Evolutionary conservation across 2,329 filamentous ascomycete species (phyloP).

Genomic region (Ceratocystiopsis minuta): DNA sequence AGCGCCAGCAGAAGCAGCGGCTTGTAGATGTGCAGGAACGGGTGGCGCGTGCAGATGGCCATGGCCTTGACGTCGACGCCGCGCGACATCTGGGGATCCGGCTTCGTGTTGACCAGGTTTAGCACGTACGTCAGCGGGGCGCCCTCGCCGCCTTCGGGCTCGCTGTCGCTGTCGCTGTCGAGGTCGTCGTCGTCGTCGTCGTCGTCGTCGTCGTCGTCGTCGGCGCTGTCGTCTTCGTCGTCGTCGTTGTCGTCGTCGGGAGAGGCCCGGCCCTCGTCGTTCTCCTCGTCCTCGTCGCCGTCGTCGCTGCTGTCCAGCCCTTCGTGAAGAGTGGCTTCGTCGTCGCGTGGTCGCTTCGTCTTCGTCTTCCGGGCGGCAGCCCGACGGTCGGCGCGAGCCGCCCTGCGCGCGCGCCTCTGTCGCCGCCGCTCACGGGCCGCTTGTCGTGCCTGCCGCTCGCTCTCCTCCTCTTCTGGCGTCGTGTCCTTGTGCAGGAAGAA

Average conservation of each 20-base stretch:
- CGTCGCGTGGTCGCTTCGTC: conserved; percentile 9
- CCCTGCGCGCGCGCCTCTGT: conserved; percentile 31
- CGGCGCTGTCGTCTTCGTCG: conserved; percentile 24
- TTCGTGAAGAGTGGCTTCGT: conserved; percentile 21
- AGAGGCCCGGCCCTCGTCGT: conserved; percentile 24
- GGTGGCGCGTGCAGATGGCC: conserved; percentile 95
- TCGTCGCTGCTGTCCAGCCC: conserved; percentile 20
- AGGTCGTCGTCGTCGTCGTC: conserved; percentile 30
- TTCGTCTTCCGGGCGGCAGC: too few relatives aligned
- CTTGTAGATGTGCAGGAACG: conserved; percentile 98
- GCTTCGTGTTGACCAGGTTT: conserved; percentile 95
- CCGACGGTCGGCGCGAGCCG: conserved; percentile 12
- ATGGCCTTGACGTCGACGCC: conserved; percentile 94
- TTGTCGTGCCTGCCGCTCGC: conserved; percentile 30
- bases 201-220: conserved; percentile 26
- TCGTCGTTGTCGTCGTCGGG: conserved; percentile 25
- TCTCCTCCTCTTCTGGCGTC: conserved; percentile 64
- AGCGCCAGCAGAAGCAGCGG: conserved; percentile 77
- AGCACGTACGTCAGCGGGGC: conserved; percentile 92
- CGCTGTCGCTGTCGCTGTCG: conserved; percentile 37
- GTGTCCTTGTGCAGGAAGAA: conserved; percentile 97
- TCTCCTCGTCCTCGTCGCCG: conserved; percentile 21
- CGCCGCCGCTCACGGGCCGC: conserved; percentile 33
- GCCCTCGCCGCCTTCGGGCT: conserved; percentile 57
- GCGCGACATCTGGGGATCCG: conserved; percentile 81